Percentiles rank a stretch among this genome's conserved stretches.
phyloP scores from a whole-genome alignment of 129 eudicot genomes.

The Chrysanthemum seticuspe region DNA sequence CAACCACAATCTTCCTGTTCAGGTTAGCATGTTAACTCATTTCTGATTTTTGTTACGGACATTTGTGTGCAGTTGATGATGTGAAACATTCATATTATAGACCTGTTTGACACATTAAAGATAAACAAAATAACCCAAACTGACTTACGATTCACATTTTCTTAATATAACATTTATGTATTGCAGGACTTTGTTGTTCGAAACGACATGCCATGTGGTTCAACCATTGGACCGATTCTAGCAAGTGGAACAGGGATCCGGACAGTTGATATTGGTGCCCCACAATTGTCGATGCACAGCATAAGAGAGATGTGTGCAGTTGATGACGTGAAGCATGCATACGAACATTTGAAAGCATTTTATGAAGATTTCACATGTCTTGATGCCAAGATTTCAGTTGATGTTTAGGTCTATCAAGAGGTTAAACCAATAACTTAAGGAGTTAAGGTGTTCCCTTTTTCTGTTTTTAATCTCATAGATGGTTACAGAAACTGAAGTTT shows the following conservation, averaged over 20 bases:
- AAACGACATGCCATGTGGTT: conserved; percentile 93
- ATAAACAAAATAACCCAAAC: too few relatives aligned
- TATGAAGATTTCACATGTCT: conserved; percentile 67
- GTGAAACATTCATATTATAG: too few relatives aligned
- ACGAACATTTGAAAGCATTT: conserved; percentile 85
- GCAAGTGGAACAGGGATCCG: conserved; percentile 95
- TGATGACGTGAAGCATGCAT: conserved; percentile 88
- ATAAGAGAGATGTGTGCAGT: conserved; percentile 99
- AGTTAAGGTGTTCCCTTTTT: too few relatives aligned
- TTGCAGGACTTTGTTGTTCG: conserved; percentile 95
- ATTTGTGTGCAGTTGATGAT: too few relatives aligned
- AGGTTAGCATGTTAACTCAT: conserved; percentile 43
- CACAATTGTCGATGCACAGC: conserved; percentile 96
- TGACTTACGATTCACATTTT: neutral
- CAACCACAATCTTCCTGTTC: conserved; percentile 83
- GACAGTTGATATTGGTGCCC: conserved; percentile 95
- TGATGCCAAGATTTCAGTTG: conserved; percentile 73
- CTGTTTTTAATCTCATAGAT: too few relatives aligned
- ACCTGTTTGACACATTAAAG: too few relatives aligned
- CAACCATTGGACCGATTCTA: conserved; percentile 94
- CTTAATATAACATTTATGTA: neutral
- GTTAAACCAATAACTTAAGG: conserved; percentile 10
- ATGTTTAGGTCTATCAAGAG: conserved; percentile 29
- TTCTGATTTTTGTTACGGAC: neutral
- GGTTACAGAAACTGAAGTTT: neutral